phyloP scores from a whole-genome alignment of 2,329 filamentous ascomycete species.

The Aspergillus pseudoterreus region DNA sequence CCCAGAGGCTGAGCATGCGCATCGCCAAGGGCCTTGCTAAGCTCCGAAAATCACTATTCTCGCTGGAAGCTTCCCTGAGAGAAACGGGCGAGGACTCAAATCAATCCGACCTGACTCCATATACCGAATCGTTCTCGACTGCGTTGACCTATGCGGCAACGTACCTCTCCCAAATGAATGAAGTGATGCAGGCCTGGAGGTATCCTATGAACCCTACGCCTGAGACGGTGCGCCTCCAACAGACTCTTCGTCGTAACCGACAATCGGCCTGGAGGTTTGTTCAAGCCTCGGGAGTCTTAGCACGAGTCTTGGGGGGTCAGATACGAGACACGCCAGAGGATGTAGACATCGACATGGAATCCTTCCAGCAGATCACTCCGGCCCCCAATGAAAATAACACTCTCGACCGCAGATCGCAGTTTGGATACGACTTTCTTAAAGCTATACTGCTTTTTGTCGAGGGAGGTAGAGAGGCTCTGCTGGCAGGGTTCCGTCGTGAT shows the following conservation, averaged over 20 bases:
- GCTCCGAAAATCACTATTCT: constrained; percentile 55
- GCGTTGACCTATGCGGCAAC: constrained; percentile 43
- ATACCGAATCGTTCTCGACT: constrained; percentile 38
- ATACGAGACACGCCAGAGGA: constrained; percentile 42
- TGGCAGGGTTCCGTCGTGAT: constrained; percentile 55
- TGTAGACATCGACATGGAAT: constrained; percentile 36
- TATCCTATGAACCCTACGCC: constrained; percentile 57
- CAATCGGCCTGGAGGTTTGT: constrained; percentile 58
- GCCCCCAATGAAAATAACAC: constrained; percentile 43
- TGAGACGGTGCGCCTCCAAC: constrained; percentile 53
- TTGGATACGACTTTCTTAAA: constrained; percentile 63
- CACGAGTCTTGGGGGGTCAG: constrained; percentile 53
- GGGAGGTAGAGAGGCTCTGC: constrained; percentile 52
- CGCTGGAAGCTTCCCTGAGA: constrained; percentile 38
- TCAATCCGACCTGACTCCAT: constrained; percentile 27
- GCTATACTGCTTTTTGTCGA: constrained; percentile 62
- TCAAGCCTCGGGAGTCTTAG: constrained; percentile 58
- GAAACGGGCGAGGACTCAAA: constrained; percentile 26
- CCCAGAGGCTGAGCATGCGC: constrained; percentile 51
- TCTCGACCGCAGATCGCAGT: constrained; percentile 46
- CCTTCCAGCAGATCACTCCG: constrained; percentile 49
- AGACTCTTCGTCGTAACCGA: constrained; percentile 53
- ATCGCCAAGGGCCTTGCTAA: constrained; percentile 55
- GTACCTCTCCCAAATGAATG: constrained; percentile 55
- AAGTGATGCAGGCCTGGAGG: constrained; percentile 52